Base-by-base conservation (phyloP, 2,329 filamentous ascomycete genomes). In the Botrytis sinoallii region DNA sequence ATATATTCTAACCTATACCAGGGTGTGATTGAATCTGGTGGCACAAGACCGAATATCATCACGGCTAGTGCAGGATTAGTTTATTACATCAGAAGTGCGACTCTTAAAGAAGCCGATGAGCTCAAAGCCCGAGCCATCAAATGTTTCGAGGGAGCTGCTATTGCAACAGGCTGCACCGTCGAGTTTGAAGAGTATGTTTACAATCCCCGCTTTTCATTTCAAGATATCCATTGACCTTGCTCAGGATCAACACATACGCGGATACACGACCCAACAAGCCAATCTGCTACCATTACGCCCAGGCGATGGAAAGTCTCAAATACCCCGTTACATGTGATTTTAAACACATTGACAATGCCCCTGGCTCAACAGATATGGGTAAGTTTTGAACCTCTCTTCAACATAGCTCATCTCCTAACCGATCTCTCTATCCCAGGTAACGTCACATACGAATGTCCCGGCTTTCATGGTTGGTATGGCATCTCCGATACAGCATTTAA, bases 381-480 rank as follows among this genome's bases (percentile, higher is more conserved):
- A 78, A 9, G 77, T 75, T 8, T 6, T 32, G 8, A 35, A 29
- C 7, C 10, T n/a, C 25, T 29, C 4, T 8, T 22, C 6, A 57
- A 18, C 3, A 32, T 29, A 32, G 14, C 81, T 83, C 38, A 66
- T 70, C 9, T 69, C 90, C 90, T 77, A 84, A 84, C 22, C 85
- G 90, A 78, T 86, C 89, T 75, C 75, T 1, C 81, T 82, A 18
- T 83, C 85, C 4, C 67, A 80, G 89, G 88, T 0, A 85, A 90
- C 75, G 80, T 90, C 71, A 88, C 86, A 76, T 86, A 90, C 77
- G 86, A 83, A 1, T 84, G 89, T 82, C 89, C 88, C 57, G 87
- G 85, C 71, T 79, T 90, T 55, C 86, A 84, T 72, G 82, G 84
- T 1, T 85, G 85, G 10, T 90, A 89, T 77, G 82, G 83, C 40